Evolutionary conservation across 108 stramenopile genomes (phyloP).

Genomic region (Cyclotella cryptica): DNA sequence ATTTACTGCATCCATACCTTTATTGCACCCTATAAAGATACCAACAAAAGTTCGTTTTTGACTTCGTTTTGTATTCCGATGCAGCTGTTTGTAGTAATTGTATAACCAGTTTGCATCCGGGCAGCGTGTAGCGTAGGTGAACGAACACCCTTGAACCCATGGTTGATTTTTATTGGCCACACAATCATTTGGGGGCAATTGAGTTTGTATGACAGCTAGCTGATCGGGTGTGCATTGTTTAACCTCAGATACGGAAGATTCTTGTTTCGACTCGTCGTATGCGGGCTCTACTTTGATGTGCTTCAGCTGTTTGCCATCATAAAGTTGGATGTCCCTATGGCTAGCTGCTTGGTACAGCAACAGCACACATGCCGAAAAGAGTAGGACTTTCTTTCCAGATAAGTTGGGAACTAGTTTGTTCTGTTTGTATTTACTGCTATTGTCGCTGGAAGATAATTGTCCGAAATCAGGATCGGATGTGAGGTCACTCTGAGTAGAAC

Average conservation of each 20-base stretch:
- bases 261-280: no score
- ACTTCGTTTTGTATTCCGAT: slow-evolving; percentile 6
- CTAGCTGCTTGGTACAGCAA: no score
- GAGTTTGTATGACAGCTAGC: slow-evolving; percentile 15
- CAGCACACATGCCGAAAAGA: no score
- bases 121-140: slow-evolving; percentile 52
- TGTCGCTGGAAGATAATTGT: no score
- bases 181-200: slow-evolving; percentile 26
- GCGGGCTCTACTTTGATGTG: no score
- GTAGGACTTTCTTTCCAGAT: no score
- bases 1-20: slow-evolving; percentile 73
- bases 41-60: not conserved
- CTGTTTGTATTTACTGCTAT: no score
- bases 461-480: no score
- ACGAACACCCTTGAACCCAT: slow-evolving; percentile 32
- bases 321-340: no score
- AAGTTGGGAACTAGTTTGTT: no score
- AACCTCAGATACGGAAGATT: not conserved
- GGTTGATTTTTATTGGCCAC: not conserved
- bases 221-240: slow-evolving; percentile 26
- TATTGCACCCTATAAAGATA: slow-evolving; percentile 75
- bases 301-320: no score
- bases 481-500: no score
- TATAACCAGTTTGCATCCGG: slow-evolving; percentile 48
- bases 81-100: slow-evolving; percentile 25